phyloP scores from a whole-genome alignment of 2,329 filamentous ascomycete species.

The Colletotrichum gigasporum region DNA sequence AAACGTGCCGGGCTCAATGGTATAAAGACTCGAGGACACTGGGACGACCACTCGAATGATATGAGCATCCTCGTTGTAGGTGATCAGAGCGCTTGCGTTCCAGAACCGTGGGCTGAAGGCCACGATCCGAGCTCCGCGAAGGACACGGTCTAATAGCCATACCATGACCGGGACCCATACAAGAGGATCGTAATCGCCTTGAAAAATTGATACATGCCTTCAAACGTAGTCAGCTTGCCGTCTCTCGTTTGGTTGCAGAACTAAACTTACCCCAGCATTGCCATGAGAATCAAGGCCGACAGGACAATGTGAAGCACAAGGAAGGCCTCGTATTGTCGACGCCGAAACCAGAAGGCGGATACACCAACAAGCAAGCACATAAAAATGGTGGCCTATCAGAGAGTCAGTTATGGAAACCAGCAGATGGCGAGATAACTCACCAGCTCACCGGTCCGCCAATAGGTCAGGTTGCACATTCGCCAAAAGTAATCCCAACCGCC shows the following conservation, averaged over 20 bases:
- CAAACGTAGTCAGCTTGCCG: conserved; percentile 39
- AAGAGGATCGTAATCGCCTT: conserved; percentile 56
- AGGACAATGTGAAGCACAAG: conserved; percentile 60
- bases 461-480: conserved; percentile 52
- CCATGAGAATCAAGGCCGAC: conserved; percentile 57
- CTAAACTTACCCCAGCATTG: conserved; percentile 61
- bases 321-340: conserved; percentile 61
- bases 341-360: conserved; percentile 62
- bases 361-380: conserved; percentile 57
- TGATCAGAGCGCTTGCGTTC: conserved; percentile 44
- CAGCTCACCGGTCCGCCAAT: conserved; percentile 60
- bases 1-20: conserved; percentile 50
- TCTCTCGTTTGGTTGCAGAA: no score
- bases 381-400: conserved; percentile 49
- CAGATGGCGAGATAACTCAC: conserved; percentile 39
- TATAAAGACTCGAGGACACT: conserved; percentile 43
- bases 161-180: conserved; percentile 59
- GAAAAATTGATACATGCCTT: conserved; percentile 63
- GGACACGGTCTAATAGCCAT: conserved; percentile 59
- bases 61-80: conserved; percentile 49
- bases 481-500: conserved; percentile 48
- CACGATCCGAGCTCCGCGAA: conserved; percentile 53
- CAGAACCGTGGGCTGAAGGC: conserved; percentile 50
- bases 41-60: conserved; percentile 53
- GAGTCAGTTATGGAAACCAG: not conserved